Evolutionary conservation across 2,329 filamentous ascomycete genomes (phyloP), one percentile per base, ranked within the genome.

Genomic region (Aspergillus floridensis): DNA sequence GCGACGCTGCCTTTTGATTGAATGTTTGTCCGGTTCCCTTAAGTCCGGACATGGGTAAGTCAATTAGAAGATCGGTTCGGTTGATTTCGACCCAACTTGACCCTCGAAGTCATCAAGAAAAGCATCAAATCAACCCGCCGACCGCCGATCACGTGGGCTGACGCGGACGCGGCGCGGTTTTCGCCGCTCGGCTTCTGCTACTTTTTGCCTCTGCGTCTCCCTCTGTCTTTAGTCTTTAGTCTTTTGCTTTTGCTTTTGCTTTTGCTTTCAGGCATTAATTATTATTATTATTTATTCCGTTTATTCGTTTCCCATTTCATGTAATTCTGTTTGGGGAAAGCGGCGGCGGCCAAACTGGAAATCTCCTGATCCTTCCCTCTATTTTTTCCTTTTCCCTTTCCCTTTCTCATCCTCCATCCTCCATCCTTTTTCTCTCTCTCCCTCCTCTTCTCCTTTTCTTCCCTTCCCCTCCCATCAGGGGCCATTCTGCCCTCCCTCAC

Each of bases 81-180:
- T 44, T 44, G 38, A 44, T 44, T 44, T 44, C 38, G 16, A 44
- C 38, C 38, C 38, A 44, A 44, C 14, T 14, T 35, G 32, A 29
- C 7, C 26, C 8, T 11, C 32, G 22, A 22, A 22, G 22, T 22
- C 22, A 22, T 22, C 4, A 22, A 4, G n/a, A 22, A 35, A 12
- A 35, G 1, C 5, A 35, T 12, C 14, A n/a, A 21, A 49, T 26
- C 47, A 24, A 21, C 24, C 32, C 22, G 44, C 53, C 54, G 46
- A 56, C 26, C 46, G 29, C 55, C 56, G 49, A 48, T 58, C 56
- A 58, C 56, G 56, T 58, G 56, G 35, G 49, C 56, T 53, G 47
- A 48, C 57, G 57, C 57, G 57, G 50, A 56, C 57, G 57, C 52
- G 53, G 57, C 53, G 57, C 57, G 57, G 57, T 31, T 41, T 35